A percentile compares a stretch with the other conserved stretches of the same genome.
These are phyloP conservation scores for Saturnispora halmiae DNA, from an alignment of 805 yeast genomes.

Conservation along the genomic window DNA sequence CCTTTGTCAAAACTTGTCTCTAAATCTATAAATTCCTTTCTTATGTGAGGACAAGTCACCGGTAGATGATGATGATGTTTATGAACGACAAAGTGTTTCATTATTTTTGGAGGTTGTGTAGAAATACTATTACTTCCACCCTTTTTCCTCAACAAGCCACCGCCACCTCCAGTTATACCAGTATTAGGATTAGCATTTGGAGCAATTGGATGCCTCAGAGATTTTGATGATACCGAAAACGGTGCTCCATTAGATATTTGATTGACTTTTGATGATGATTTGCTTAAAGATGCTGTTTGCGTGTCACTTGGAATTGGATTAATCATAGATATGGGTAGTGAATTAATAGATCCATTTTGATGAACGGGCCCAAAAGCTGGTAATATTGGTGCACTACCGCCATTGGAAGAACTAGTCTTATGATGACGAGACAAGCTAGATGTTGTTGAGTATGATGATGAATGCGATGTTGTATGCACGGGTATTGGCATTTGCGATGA, in stretches of 20 bases:
- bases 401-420: background rate
- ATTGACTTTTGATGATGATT: background rate
- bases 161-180: background rate
- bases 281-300: background rate
- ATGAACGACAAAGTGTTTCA: conserved; percentile 1
- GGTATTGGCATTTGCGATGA: conserved; percentile 3
- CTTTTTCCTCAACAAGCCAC: conserved; percentile 7
- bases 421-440: background rate
- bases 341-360: conserved; percentile 2
- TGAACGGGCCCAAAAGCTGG: conserved; percentile 3
- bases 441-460: background rate
- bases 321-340: background rate
- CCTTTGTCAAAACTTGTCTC: conserved; percentile 21
- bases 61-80: conserved; percentile 5
- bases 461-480: conserved; percentile 3
- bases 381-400: background rate
- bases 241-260: no score
- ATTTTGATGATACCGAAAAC: no score
- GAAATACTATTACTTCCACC: background rate
- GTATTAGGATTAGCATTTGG: background rate
- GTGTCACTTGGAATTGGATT: background rate
- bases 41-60: conserved; percentile 13
- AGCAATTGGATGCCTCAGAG: background rate
- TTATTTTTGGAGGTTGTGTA: background rate
- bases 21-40: conserved; percentile 22